Evolutionary conservation across 1,139 yeast species (phyloP).

Genomic region (Suhomyces bokatorum): DNA sequence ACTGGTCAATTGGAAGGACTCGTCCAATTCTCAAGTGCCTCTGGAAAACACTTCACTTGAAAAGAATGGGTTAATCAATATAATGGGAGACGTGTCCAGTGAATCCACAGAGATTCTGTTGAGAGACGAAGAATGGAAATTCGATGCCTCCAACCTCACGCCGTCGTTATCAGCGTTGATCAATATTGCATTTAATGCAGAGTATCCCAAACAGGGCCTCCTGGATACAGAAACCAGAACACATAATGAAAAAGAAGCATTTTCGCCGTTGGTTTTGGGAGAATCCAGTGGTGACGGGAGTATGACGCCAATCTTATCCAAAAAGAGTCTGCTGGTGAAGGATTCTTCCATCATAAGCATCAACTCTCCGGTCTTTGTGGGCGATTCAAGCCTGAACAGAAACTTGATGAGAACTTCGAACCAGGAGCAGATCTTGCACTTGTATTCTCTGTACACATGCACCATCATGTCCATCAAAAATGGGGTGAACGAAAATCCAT

Average conservation of each 20-base stretch:
- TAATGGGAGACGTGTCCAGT: background rate
- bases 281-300: background rate
- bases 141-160: slow-evolving; percentile 27
- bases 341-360: background rate
- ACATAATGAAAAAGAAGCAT: slow-evolving; percentile 23
- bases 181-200: slow-evolving; percentile 42
- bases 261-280: slow-evolving; percentile 35
- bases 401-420: slow-evolving; percentile 27
- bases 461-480: slow-evolving; percentile 63
- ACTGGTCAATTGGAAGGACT: background rate
- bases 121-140: background rate
- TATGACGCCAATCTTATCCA: background rate
- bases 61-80: background rate
- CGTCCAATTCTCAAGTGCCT: background rate
- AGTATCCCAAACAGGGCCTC: slow-evolving; percentile 10
- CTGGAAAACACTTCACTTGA: background rate
- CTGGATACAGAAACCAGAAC: slow-evolving; percentile 11
- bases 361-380: background rate
- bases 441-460: slow-evolving; percentile 52
- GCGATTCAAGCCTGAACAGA: slow-evolving; percentile 2
- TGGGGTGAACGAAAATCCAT: slow-evolving; percentile 66
- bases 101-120: background rate
- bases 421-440: slow-evolving; percentile 36
- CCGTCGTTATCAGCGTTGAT: slow-evolving; percentile 50
- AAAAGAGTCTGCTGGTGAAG: slow-evolving; percentile 1